Conservation (phyloP, 257 asterid species). For the Jacaranda copaia region DNA sequence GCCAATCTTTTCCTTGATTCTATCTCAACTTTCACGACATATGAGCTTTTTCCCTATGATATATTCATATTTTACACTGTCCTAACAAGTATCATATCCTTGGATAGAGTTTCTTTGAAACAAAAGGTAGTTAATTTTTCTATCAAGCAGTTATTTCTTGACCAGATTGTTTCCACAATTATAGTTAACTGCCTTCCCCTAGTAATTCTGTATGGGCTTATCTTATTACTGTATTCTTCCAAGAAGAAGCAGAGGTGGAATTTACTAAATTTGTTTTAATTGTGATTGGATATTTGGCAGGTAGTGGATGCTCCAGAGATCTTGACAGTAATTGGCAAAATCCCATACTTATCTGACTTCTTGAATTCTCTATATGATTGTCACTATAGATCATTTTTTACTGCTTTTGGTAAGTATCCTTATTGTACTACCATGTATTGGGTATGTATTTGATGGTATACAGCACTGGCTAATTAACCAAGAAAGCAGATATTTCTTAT, state of each 20-base stretch:
- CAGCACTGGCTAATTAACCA: neutral
- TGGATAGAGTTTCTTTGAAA: slow-evolving; percentile 80
- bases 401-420: slow-evolving; percentile 69
- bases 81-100: slow-evolving; percentile 77
- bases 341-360: slow-evolving; percentile 70
- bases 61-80: slow-evolving; percentile 80
- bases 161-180: neutral
- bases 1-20: slow-evolving; percentile 79
- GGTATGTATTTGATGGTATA: neutral
- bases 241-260: neutral
- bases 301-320: slow-evolving; percentile 90
- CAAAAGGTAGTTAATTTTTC: slow-evolving; percentile 61
- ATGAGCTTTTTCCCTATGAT: slow-evolving; percentile 76
- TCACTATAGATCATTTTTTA: slow-evolving; percentile 73
- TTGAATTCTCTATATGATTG: slow-evolving; percentile 77
- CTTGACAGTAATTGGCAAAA: slow-evolving; percentile 74
- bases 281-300: slow-evolving; percentile 47
- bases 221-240: neutral
- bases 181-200: neutral
- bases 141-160: neutral
- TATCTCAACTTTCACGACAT: slow-evolving; percentile 82
- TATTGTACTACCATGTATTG: neutral
- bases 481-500: neutral
- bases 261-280: slow-evolving; percentile 5
- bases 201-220: neutral